Conservation (phyloP, 2,329 filamentous ascomycete species). For the Colletotrichum zoysiae region DNA sequence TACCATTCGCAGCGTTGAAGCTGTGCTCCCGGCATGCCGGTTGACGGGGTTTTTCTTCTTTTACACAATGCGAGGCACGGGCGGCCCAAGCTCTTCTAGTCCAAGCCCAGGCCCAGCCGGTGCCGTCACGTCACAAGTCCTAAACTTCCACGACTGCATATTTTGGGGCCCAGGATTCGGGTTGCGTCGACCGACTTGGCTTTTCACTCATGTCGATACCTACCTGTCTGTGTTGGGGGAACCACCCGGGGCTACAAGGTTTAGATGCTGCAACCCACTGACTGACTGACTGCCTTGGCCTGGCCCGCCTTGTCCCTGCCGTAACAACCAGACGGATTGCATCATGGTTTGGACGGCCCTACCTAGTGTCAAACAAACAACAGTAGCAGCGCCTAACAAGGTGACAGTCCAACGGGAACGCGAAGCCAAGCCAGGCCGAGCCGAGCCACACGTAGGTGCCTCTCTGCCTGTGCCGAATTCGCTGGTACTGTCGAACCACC, state of each 20-base stretch:
- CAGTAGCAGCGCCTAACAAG: background rate
- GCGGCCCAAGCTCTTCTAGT: slow-evolving; percentile 29
- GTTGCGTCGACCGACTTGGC: slow-evolving; percentile 10
- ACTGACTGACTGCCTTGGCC: background rate
- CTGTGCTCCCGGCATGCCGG: background rate
- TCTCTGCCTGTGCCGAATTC: background rate
- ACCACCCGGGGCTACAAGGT: background rate
- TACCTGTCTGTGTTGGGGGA: slow-evolving; percentile 7
- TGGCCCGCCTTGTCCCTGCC: slow-evolving; percentile 3
- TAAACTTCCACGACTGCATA: slow-evolving; percentile 27
- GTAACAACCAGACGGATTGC: background rate
- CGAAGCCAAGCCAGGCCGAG: background rate
- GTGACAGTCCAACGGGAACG: background rate
- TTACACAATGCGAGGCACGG: background rate
- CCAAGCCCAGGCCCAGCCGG: slow-evolving; percentile 4
- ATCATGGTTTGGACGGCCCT: slow-evolving; percentile 7
- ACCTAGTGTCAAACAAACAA: background rate
- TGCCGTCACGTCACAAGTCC: slow-evolving; percentile 25
- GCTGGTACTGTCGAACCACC: background rate
- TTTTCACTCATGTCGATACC: slow-evolving; percentile 16
- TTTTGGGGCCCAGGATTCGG: slow-evolving; percentile 16
- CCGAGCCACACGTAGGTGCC: no score
- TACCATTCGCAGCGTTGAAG: slow-evolving; percentile 4
- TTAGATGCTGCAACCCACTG: background rate
- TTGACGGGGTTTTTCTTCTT: background rate